phyloP scores from a whole-genome alignment of 257 asterid species.

The Coffea canephora region DNA sequence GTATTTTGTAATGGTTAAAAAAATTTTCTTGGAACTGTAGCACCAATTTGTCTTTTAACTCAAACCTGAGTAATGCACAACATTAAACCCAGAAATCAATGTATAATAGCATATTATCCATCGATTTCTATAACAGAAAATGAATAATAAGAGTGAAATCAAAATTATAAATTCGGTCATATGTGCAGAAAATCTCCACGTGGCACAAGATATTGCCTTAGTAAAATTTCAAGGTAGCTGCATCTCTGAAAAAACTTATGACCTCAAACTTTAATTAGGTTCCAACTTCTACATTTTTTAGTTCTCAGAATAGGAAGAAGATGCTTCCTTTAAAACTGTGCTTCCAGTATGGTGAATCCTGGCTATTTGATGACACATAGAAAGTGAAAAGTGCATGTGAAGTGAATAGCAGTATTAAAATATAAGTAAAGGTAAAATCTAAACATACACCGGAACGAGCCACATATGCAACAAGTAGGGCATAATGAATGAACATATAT shows the following conservation, averaged over 20 bases:
- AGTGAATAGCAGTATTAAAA: not conserved
- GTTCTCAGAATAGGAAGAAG: not conserved
- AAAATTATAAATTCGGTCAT: not conserved
- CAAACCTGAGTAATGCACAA: no score
- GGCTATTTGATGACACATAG: not conserved
- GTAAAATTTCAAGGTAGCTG: not conserved
- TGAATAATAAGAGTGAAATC: not conserved
- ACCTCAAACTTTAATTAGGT: not conserved
- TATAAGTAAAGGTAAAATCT: constrained; percentile 6
- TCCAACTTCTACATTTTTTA: not conserved
- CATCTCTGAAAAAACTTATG: not conserved
- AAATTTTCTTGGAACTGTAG: no score
- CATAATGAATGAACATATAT: constrained; percentile 86
- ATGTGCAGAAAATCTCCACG: not conserved
- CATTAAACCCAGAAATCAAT: no score
- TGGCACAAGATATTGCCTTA: not conserved
- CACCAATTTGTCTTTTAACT: no score
- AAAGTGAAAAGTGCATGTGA: not conserved
- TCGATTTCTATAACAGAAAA: not conserved
- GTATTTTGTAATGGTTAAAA: no score
- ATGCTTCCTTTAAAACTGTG: not conserved
- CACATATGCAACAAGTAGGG: constrained; percentile 92
- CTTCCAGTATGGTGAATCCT: not conserved
- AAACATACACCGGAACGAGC: constrained; percentile 85
- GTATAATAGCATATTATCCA: not conserved